phyloP scores from a whole-genome alignment of 768 basidiomycete genomes.

The Amyloporia xantha region DNA sequence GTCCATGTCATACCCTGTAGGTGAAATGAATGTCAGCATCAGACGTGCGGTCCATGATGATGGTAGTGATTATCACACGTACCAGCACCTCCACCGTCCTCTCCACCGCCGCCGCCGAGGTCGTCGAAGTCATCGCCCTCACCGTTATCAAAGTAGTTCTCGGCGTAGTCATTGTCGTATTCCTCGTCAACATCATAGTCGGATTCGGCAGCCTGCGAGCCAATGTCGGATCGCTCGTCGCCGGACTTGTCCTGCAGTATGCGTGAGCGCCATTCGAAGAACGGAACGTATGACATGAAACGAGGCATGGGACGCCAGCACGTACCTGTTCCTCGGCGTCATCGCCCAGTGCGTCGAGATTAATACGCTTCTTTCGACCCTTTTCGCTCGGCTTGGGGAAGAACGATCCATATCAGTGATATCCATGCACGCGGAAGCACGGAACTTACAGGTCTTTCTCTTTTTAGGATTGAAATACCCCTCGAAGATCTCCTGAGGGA shows the following conservation, averaged over 20 bases:
- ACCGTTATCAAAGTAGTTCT: constrained; percentile 89
- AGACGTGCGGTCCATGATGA: background rate
- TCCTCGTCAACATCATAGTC: constrained; percentile 89
- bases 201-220: constrained; percentile 56
- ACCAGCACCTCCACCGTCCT: constrained; percentile 54
- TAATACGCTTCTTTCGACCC: constrained; percentile 37
- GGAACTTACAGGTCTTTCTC: constrained; percentile 26
- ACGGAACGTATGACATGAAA: background rate
- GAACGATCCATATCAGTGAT: background rate
- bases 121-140: constrained; percentile 79
- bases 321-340: constrained; percentile 53
- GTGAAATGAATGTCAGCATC: background rate
- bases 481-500: constrained; percentile 71
- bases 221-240: constrained; percentile 61
- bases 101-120: constrained; percentile 62
- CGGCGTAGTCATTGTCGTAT: constrained; percentile 87
- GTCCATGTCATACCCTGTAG: constrained; percentile 21
- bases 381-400: constrained; percentile 26
- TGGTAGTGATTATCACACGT: constrained; percentile 8
- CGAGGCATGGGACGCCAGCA: background rate
- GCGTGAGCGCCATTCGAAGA: background rate
- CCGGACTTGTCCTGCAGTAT: constrained; percentile 56
- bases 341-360: constrained; percentile 63
- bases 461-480: constrained; percentile 74
- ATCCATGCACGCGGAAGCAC: too few species aligned